A percentile compares a stretch with the other conserved stretches of the same genome.
Evolutionary conservation across 495 filamentous ascomycete species (phyloP).

Genomic region (Hypoxylon subgilvum): DNA sequence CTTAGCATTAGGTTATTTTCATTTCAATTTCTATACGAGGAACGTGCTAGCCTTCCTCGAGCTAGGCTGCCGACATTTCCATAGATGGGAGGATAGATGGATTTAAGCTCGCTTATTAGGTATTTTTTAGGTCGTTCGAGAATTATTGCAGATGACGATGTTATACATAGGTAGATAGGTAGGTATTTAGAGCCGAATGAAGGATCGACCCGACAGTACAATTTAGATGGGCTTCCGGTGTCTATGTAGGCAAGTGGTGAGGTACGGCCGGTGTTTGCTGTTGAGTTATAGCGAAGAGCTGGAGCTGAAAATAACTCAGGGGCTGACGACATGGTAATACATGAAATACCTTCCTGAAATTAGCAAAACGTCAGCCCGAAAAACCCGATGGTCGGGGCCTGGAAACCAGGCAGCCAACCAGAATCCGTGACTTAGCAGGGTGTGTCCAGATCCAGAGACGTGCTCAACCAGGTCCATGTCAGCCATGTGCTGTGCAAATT

Average conservation of each 20-base stretch:
- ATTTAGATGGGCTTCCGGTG: background rate
- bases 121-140: background rate
- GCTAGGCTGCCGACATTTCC: too few relatives aligned
- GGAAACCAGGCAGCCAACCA: slow-evolving; percentile 29
- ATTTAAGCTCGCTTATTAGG: slow-evolving; percentile 13
- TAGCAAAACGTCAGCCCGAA: slow-evolving; percentile 18
- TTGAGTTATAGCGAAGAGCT: background rate
- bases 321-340: slow-evolving; percentile 18
- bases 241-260: background rate
- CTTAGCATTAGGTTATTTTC: slow-evolving; percentile 11
- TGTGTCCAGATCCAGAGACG: slow-evolving; percentile 4
- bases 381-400: slow-evolving; percentile 16
- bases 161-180: too few relatives aligned
- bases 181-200: background rate
- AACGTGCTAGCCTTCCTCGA: slow-evolving; percentile 13
- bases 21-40: slow-evolving; percentile 28
- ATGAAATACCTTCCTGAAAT: slow-evolving; percentile 32
- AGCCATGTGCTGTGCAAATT: slow-evolving; percentile 10
- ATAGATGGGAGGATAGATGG: too few relatives aligned
- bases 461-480: slow-evolving; percentile 24
- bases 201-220: background rate
- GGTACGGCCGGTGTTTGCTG: background rate
- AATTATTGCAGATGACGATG: background rate
- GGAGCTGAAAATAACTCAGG: slow-evolving; percentile 34
- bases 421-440: background rate